Conservation (phyloP, 371 early-diverging fungal species). For the Mycotypha africana region DNA sequence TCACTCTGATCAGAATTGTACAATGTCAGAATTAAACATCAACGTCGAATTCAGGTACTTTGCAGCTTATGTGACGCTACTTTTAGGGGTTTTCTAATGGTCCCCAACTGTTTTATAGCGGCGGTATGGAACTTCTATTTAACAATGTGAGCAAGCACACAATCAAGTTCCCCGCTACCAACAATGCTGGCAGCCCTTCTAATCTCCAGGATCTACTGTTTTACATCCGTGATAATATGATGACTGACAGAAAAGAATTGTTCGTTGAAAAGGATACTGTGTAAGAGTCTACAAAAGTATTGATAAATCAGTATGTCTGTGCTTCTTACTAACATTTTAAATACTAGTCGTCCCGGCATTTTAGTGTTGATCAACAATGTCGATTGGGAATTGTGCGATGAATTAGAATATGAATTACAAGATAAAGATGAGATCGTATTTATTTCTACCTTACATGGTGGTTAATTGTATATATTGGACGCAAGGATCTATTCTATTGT, state of each 20-base stretch:
- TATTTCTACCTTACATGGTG: constrained; percentile 96
- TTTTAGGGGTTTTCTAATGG: background rate
- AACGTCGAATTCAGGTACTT: constrained; percentile 20
- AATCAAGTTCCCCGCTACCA: constrained; percentile 46
- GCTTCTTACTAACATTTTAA: background rate
- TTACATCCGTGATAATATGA: constrained; percentile 61
- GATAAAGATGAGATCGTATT: constrained; percentile 83
- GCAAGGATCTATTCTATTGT: no score
- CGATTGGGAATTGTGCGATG: constrained; percentile 97
- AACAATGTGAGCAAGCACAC: constrained; percentile 61
- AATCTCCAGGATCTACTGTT: constrained; percentile 72
- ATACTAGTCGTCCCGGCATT: constrained; percentile 85
- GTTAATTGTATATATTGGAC: constrained; percentile 38
- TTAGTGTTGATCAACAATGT: constrained; percentile 91
- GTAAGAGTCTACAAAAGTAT: constrained; percentile 36
- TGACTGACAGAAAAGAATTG: constrained; percentile 80
- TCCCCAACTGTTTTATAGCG: constrained; percentile 40
- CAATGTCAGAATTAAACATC: constrained; percentile 18
- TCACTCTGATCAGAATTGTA: no score
- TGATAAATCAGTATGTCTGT: background rate
- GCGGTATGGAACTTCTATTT: constrained; percentile 94
- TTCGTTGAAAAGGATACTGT: constrained; percentile 85
- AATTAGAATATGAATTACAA: constrained; percentile 73
- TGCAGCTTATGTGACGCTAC: background rate
- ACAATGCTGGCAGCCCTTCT: constrained; percentile 30